Base-by-base conservation (phyloP, 176 grass and related monocot species). In the Oryza rufipogon region DNA sequence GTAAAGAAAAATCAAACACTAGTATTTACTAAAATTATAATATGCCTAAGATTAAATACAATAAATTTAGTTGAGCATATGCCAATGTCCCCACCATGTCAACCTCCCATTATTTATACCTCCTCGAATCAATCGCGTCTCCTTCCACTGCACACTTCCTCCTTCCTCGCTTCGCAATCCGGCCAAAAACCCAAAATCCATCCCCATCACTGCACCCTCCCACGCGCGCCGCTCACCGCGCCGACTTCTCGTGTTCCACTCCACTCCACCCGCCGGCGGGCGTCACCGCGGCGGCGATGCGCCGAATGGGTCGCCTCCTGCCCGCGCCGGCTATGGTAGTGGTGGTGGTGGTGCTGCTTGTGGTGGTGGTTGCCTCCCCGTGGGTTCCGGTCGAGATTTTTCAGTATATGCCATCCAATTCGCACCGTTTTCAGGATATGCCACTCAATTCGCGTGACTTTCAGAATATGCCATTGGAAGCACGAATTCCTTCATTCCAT, bases 231-330 rank as follows among this genome's bases (percentile, higher is more conserved):
- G 39, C 39, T 41, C 38, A 52, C 80, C 68, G 12, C 70, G 74
- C 61, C 12, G 32, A 11, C 64, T 25, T 25, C 8, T 63, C 72
- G 9, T 46, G 33, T 44, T 78, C 66, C 39, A 70, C 22, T 39
- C 47, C 36, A 13, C 74, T 17, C 34, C 65, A 20, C 9, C 6
- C 65, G 26, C 30, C 36, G 65, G 17, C 52, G 52, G 52, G 1
- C 39, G 39, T 1, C 39, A 8, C 39, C 39, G 39, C 39, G 39
- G 39, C 4, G 51, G 66, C 54, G 71, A 77, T 45, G 66, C 83
- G 23, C 42, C 41, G 54, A 28, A 90, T 78, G 73, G 54, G 25
- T 34, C 12, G 5, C 58, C 8, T 86, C 74, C 22, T 74, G 51
- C 66, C 83, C 54, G 0, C 76, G 12, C 47, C 60, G 58, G 47